Percentiles rank a stretch among this genome's conserved stretches.
phyloP scores from a whole-genome alignment of 2,329 filamentous ascomycete species.

The Botrytis pseudocinerea region DNA sequence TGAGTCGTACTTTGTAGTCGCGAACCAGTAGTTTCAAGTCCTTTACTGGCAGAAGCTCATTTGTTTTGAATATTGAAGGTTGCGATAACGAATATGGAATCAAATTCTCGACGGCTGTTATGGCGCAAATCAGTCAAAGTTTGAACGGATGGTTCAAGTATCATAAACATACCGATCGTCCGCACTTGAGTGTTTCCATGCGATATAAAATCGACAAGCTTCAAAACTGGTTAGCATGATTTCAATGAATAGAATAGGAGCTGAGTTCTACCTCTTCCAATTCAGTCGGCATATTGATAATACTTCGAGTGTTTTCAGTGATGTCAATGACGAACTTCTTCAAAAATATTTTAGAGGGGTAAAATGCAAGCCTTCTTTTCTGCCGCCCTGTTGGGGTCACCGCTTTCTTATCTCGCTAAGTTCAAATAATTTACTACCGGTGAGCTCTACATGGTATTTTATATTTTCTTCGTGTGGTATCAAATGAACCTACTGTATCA shows the following conservation, averaged over 20 bases:
- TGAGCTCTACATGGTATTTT: not conserved
- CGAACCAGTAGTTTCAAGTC: slow-evolving; percentile 84
- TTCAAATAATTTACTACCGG: not conserved
- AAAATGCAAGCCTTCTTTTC: slow-evolving; percentile 8
- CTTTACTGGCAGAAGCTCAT: slow-evolving; percentile 75
- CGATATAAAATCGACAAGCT: slow-evolving; percentile 92
- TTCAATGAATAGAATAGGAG: not conserved
- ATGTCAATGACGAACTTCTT: slow-evolving; percentile 11
- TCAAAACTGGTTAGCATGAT: slow-evolving; percentile 26
- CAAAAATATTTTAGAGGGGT: slow-evolving; percentile 22
- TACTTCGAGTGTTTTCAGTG: slow-evolving; percentile 13
- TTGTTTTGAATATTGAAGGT: slow-evolving; percentile 78
- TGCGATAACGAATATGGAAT: slow-evolving; percentile 77
- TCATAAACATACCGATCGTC: slow-evolving; percentile 61
- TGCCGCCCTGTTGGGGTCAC: slow-evolving; percentile 5
- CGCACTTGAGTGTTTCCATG: slow-evolving; percentile 90
- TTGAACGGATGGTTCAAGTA: slow-evolving; percentile 5
- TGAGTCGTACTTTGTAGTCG: slow-evolving; percentile 72
- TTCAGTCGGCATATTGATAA: slow-evolving; percentile 65
- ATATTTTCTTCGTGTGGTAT: not conserved
- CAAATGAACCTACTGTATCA: not conserved
- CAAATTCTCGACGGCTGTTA: slow-evolving; percentile 75
- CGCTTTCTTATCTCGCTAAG: not conserved
- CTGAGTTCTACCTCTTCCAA: slow-evolving; percentile 65
- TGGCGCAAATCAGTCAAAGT: slow-evolving; percentile 30